Base-by-base conservation (phyloP, 208 protist species). In the Trypanosoma theileri region DNA sequence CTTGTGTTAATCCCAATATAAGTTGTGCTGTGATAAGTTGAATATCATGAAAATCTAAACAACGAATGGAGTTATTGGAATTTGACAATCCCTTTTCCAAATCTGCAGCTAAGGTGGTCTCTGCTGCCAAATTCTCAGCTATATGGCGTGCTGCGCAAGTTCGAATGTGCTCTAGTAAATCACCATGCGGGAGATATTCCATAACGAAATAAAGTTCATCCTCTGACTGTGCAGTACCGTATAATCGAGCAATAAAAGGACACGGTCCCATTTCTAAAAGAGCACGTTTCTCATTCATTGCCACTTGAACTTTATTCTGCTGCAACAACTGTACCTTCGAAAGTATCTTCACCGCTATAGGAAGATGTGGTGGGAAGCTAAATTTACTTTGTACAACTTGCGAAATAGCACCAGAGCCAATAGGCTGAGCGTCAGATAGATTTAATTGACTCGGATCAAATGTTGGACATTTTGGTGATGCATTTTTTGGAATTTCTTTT, bases 161-260 rank as follows among this genome's bases (percentile, higher is more conserved):
- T 19, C 88, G 80, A 28, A 96, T 94, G 72, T 96, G 89, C 74
- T 95, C 81, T 19, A 97, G 73, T 12, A 99, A 71, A 65, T 98
- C 96, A 21, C 97, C 97, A 45, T 97, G 81, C 44, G 95, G 90
- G 1, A 98, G 84, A 57, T 83, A 92, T 80, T 98, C 95, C 62
- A 98, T 71, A 24, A 98, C 91, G 68, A 91, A 96, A 77, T 95
- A 97, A 22, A 97, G 77, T 71, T 97, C 90, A 57, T 97, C 91
- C 51, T 85, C 83, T 2, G 86, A 90, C 73, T 97, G 93, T 6
- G 73, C 70, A n/a, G 93, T 96, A 66, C 89, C 86, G 74, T 89
- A 88, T 46, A 97, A 78, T n/a, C 89, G 82, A 7, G 50, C 77
- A 31, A 97, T 80, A 77, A 89, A 94, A 0, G 91, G 93, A 66